Base-by-base conservation (phyloP, 2,329 filamentous ascomycete species). In the Bipolaris gigantea region DNA sequence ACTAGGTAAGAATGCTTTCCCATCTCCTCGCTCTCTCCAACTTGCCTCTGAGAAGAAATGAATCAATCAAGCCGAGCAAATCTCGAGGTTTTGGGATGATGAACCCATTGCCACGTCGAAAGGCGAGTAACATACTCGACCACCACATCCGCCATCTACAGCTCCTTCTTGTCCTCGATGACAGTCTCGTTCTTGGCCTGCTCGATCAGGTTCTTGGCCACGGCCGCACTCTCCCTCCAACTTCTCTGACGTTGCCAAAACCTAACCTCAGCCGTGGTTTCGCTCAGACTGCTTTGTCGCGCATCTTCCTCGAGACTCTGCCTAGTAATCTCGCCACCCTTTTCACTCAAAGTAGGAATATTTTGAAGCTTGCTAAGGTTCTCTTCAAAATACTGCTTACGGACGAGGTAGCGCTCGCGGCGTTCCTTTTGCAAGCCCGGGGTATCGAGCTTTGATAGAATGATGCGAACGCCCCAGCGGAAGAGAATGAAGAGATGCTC, bases 401-500 rank as follows among this genome's bases (percentile, higher is more conserved):
- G 85, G 70, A 94, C 85, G 43, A 88, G 74, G 74, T 88, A 97
- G 19, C 90, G 83, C 71, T 96, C 90, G 3, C 85, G 85, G 13
- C 89, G 84, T 75, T 96, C 92, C 73, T 91, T 92, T 66, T 95
- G 90, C 52, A 92, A 80, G 1, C 92, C 92, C 0, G 90, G 90
- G 42, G 88, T 92, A 66, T 97, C 92, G 48, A 97, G 78, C 72
- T 92, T 94, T 55, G 80, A 81, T 64, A 99, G 84, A 4, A 87
- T 86, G 48, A 85, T 83, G 36, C 87, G 85, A 4, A 97, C 89
- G 0, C 81, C 83, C 57, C 87, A 82, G 65, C 92, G 87, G 2
- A 90, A 83, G 2, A 86, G 79, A n/a, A 99, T 84, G 72, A 96
- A 97, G 15, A 92, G 77, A 71, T 99, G 93, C 72, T 99, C 94